These are phyloP conservation scores for Neofusicoccum kwambonambiense DNA, from an alignment of 2,329 filamentous ascomycete species.

Conservation along the genomic window DNA sequence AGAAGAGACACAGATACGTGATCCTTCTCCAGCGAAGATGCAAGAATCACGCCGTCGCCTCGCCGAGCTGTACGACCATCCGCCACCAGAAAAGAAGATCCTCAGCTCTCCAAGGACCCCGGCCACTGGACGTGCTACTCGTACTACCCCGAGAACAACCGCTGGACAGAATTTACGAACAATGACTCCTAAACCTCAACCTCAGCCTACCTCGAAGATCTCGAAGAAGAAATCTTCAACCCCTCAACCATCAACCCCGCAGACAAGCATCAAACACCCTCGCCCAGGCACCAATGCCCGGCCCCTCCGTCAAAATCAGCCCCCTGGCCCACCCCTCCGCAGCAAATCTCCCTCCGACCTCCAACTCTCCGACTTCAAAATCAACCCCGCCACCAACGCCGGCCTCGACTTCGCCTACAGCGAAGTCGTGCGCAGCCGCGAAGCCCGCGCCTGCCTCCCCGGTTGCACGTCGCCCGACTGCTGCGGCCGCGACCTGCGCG, in stretches of 20 bases:
- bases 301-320: background rate
- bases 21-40: conserved; percentile 5
- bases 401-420: conserved; percentile 71
- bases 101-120: conserved; percentile 5
- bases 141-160: background rate
- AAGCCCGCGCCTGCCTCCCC: conserved; percentile 66
- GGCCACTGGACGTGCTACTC: background rate
- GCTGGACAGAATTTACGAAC: background rate
- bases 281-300: background rate
- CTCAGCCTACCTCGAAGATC: background rate
- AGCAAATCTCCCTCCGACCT: conserved; percentile 58
- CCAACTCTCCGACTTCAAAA: conserved; percentile 71
- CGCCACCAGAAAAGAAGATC: background rate
- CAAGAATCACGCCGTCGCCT: conserved; percentile 14
- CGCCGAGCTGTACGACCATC: background rate
- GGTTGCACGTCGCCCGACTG: conserved; percentile 75
- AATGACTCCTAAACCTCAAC: background rate
- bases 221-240: background rate
- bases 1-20: conserved; percentile 4
- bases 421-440: conserved; percentile 70
- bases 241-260: background rate
- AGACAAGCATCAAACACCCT: background rate
- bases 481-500: conserved; percentile 69
- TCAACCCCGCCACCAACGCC: conserved; percentile 72
- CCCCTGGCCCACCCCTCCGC: conserved; percentile 48